Conservation (phyloP, 2,329 filamentous ascomycete genomes). For the Colletotrichum costaricense region DNA sequence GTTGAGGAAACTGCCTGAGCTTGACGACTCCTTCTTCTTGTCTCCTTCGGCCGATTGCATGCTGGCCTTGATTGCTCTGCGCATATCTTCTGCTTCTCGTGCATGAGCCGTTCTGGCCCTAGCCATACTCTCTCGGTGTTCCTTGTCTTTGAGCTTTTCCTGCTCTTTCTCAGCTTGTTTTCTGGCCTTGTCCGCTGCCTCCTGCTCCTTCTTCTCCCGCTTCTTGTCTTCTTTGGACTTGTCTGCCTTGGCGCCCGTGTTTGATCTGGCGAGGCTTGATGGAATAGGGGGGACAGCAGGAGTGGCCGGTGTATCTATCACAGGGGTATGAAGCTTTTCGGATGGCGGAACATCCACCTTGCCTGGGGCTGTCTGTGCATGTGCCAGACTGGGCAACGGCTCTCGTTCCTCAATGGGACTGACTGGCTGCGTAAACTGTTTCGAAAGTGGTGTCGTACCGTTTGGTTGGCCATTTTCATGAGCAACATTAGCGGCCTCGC, state of each 20-base stretch:
- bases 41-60: slow-evolving; percentile 67
- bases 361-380: slow-evolving; percentile 73
- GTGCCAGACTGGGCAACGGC: slow-evolving; percentile 69
- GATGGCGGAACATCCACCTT: slow-evolving; percentile 40
- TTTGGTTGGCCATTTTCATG: slow-evolving; percentile 56
- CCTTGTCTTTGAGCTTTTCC: slow-evolving; percentile 56
- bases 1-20: slow-evolving; percentile 64
- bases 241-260: slow-evolving; percentile 37
- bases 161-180: slow-evolving; percentile 59
- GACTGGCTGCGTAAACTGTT: slow-evolving; percentile 62
- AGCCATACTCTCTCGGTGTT: slow-evolving; percentile 49
- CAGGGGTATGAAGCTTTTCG: slow-evolving; percentile 41
- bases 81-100: slow-evolving; percentile 71
- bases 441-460: slow-evolving; percentile 58
- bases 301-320: slow-evolving; percentile 47
- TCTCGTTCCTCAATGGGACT: slow-evolving; percentile 60
- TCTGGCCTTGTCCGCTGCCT: slow-evolving; percentile 61
- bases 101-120: slow-evolving; percentile 53
- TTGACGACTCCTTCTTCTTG: slow-evolving; percentile 55
- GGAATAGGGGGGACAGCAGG: slow-evolving; percentile 43
- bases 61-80: slow-evolving; percentile 73
- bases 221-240: slow-evolving; percentile 71
- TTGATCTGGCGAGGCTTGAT: slow-evolving; percentile 34
- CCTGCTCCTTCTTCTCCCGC: slow-evolving; percentile 76
- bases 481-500: slow-evolving; percentile 66